Evolutionary conservation across 129 eudicot genomes (phyloP), one percentile per base, ranked within the genome.

Genomic region (Centella asiatica): DNA sequence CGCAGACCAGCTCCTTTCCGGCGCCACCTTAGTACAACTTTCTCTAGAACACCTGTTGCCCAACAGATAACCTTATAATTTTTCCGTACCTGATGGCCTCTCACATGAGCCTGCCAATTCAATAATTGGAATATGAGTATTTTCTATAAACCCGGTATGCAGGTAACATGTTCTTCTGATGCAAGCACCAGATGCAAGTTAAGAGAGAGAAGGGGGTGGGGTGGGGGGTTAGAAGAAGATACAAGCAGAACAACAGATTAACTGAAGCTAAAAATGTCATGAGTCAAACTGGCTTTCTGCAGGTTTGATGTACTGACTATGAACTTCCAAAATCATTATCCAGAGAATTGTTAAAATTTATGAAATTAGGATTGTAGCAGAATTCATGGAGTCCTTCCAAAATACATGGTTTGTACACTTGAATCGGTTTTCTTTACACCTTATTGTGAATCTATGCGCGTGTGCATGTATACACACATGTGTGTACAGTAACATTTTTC

Each of bases 31-130:
- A 93, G 80, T 27, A 93, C 76, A 40, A 83, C 82, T 72, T 87
- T 93, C 74, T 93, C 99, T 71, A 87, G 79, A 37, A 93, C 71
- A 63, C 99, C 82, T 51, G 79, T 88, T 1, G 99, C 99, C 99
- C 99, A 93, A 69, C 95, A 87, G 55, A 83, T 80, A 7, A 80
- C 95, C 81, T 68, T 76, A 57, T 80, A 88, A 64, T 80, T 60
- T 66, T 82, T 85, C 69, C 99, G 77, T 24, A 80, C 93, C 77
- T 88, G 95, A 67, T 93, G 87, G 29, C 99, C 99, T 78, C 99
- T 80, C 60, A 87, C 87, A 75, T 87, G 99, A 67, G 99, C 96
- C 96, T 88, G 87, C 60, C 80, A 73, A 69, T 15, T 45, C 23
- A 79, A 66, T 9, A 60, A 57, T 20, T 20, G 56, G 64, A 62